These are phyloP conservation scores for Phytophthora quininea DNA, from an alignment of 352 stramenopile genomes.

Conservation along the genomic window DNA sequence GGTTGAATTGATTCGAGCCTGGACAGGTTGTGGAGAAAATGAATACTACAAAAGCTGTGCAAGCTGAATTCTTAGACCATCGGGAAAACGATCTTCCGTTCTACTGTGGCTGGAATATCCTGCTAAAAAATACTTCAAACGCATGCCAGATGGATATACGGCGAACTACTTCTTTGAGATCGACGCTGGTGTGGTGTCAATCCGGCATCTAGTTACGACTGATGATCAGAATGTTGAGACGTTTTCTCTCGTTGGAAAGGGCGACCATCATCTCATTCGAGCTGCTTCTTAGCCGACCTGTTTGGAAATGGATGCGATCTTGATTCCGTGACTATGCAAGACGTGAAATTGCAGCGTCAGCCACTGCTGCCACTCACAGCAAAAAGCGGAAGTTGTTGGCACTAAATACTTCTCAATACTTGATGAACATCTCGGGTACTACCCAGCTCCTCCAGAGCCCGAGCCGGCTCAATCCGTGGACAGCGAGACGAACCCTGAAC, in stretches of 20 bases:
- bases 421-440: background rate
- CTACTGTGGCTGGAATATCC: background rate
- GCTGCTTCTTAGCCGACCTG: background rate
- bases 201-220: background rate
- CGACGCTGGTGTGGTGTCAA: background rate
- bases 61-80: background rate
- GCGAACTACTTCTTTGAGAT: slow-evolving; percentile 3
- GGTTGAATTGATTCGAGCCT: background rate
- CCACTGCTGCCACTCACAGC: background rate
- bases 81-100: background rate
- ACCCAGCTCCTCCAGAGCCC: background rate
- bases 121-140: background rate
- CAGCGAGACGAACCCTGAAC: background rate
- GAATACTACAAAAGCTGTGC: background rate
- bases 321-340: background rate
- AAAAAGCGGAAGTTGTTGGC: background rate
- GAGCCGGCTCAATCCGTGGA: background rate
- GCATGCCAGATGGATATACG: background rate
- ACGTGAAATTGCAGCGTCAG: background rate
- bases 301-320: background rate
- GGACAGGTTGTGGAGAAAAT: background rate
- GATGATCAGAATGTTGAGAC: background rate
- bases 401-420: background rate
- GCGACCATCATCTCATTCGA: background rate
- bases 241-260: background rate